phyloP scores from a whole-genome alignment of 257 asterid species.

The Paraleonurus japonicus region DNA sequence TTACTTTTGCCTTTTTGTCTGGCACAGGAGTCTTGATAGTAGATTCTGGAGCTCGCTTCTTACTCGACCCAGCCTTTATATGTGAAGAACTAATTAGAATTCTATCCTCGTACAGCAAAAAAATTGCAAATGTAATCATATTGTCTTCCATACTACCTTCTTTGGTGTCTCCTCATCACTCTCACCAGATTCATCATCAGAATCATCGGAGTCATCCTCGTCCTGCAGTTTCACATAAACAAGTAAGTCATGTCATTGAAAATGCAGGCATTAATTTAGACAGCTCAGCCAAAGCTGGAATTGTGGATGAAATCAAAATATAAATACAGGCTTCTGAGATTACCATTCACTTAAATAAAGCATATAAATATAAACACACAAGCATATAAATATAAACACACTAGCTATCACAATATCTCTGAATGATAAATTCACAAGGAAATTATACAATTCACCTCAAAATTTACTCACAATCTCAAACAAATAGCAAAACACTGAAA shows the following conservation, averaged over 20 bases:
- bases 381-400: background rate
- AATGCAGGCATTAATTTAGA: background rate
- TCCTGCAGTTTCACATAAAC: constrained; percentile 36
- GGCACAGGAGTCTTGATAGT: constrained; percentile 70
- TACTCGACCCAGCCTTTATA: constrained; percentile 53
- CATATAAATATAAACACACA: background rate
- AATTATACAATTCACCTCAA: background rate
- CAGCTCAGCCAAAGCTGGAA: background rate
- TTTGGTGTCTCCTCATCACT: constrained; percentile 79
- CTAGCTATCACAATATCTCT: background rate
- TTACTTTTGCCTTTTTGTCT: constrained; percentile 71
- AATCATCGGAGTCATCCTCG: constrained; percentile 46
- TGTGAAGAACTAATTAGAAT: background rate
- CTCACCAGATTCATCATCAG: constrained; percentile 54
- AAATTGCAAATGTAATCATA: background rate
- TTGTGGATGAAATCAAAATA: background rate
- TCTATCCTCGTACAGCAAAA: background rate
- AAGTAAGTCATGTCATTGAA: background rate
- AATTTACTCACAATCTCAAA: background rate
- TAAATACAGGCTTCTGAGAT: background rate
- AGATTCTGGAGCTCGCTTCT: constrained; percentile 61
- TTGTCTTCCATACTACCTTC: constrained; percentile 49
- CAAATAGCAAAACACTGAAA: background rate
- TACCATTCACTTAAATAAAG: background rate
- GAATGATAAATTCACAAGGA: background rate